Base-by-base conservation (phyloP, 176 grass and related monocot genomes). In the Echinochloa phyllopogon region DNA sequence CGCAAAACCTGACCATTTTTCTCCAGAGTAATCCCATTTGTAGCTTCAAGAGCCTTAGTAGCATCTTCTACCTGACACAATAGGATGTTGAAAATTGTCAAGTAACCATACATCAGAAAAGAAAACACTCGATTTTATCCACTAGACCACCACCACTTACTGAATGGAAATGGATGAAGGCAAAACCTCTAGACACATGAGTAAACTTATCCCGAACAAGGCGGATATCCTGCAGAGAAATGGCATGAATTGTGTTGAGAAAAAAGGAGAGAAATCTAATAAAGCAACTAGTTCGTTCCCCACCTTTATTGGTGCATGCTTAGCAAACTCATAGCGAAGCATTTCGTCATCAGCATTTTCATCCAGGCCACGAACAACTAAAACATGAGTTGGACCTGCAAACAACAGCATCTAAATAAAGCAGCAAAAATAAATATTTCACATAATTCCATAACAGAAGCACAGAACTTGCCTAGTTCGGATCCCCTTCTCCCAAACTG, bases 261-360 rank as follows among this genome's bases (percentile, higher is more conserved):
- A 13, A 69, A 66, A 79, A 63, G 1, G 21, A 39, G 67, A 75
- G 6, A 80, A 33, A 69, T 8, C 24, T 50, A 80, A 60, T 56
- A 15, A 91, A 63, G 60, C 59, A 25, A 13, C 36, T 75, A 42
- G 52, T 47, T 84, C 88, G 8, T 83, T 83, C 23, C 73, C 39
- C 66, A 99, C 97, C 91, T 91, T 99, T 79, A 96, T 90, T 78
- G 97, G 90, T 86, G 94, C 94, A 72, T 99, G 90, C 86, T 99
- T 99, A 69, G 97, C 76, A 81, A 99, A 99, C 80, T 99, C 96
- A 57, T 99, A 99, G 17, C 97, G 90, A 84, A 99, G 90, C 94
- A 99, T 96, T 88, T 99, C 96, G 80, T 99, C 96, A 67, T 99
- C 96, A 49, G 96, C 96, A 79, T 94, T 96, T 89, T 99, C 96